phyloP scores from a whole-genome alignment of 192 early-diverging fungal species.

The Podila verticillata region DNA sequence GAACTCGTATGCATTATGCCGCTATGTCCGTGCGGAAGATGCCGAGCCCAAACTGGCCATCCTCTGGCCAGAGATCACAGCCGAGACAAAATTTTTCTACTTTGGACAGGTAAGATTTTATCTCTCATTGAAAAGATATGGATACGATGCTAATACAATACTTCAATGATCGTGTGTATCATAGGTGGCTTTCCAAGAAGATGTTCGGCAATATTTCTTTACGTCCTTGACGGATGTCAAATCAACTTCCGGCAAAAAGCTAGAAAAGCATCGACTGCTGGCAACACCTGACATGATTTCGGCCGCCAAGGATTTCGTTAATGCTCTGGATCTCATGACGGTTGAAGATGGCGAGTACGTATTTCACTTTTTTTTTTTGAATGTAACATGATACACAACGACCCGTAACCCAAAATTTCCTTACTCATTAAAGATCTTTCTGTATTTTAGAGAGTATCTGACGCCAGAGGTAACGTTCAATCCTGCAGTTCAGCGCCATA shows the following conservation, averaged over 20 bases:
- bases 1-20: conserved; percentile 64
- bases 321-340: conserved; percentile 67
- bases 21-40: conserved; percentile 64
- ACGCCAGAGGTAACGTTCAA: conserved; percentile 67
- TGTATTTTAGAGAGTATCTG: conserved; percentile 56
- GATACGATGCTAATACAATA: no score
- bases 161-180: neutral
- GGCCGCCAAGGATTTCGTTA: conserved; percentile 64
- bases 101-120: conserved; percentile 50
- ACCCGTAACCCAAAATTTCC: neutral
- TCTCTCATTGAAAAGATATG: neutral
- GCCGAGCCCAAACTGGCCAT: conserved; percentile 70
- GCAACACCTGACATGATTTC: conserved; percentile 62
- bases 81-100: conserved; percentile 53
- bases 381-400: neutral
- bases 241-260: conserved; percentile 50
- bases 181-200: conserved; percentile 75
- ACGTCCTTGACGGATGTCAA: conserved; percentile 56
- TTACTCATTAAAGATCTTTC: conserved; percentile 22
- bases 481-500: conserved; percentile 65
- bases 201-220: conserved; percentile 66
- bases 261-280: conserved; percentile 55
- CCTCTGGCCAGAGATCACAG: conserved; percentile 62
- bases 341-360: conserved; percentile 64
- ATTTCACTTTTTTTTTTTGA: neutral